A percentile compares a stretch with the other conserved stretches of the same genome.
These are phyloP conservation scores for Trichoderma sp. DNA, from an alignment of 2,329 filamentous ascomycete genomes.

Conservation along the genomic window DNA sequence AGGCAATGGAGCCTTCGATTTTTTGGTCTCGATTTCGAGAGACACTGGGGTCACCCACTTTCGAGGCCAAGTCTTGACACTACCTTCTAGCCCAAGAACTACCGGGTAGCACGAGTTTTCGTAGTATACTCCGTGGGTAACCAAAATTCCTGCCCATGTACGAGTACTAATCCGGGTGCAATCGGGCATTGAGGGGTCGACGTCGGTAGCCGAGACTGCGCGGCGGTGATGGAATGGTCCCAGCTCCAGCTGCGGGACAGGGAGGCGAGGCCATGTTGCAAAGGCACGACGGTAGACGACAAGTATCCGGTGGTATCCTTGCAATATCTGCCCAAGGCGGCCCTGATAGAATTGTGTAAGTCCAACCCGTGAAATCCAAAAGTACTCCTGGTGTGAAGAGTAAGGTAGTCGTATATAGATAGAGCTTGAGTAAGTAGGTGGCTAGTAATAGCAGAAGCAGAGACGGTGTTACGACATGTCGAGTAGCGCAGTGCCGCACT, in stretches of 20 bases:
- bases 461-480: background rate
- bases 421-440: background rate
- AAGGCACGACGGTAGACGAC: background rate
- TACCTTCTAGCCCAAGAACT: background rate
- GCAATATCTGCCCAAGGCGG: background rate
- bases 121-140: background rate
- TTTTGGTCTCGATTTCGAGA: background rate
- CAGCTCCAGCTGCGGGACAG: background rate
- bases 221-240: background rate
- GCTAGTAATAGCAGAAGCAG: background rate
- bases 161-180: background rate
- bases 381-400: background rate
- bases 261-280: background rate
- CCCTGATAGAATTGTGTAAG: background rate
- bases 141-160: background rate
- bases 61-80: background rate
- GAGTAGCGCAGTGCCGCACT: background rate
- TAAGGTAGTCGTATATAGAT: background rate
- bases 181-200: conserved; percentile 10
- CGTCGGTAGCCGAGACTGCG: conserved; percentile 6
- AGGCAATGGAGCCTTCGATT: background rate
- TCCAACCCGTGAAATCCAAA: background rate
- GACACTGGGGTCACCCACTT: background rate
- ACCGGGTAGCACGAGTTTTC: background rate
- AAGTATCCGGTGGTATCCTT: background rate